Percentiles rank a stretch among this genome's conserved stretches.
These are phyloP conservation scores for Cyclotella kingstonii DNA, from an alignment of 108 stramenopile genomes.

Conservation along the genomic window DNA sequence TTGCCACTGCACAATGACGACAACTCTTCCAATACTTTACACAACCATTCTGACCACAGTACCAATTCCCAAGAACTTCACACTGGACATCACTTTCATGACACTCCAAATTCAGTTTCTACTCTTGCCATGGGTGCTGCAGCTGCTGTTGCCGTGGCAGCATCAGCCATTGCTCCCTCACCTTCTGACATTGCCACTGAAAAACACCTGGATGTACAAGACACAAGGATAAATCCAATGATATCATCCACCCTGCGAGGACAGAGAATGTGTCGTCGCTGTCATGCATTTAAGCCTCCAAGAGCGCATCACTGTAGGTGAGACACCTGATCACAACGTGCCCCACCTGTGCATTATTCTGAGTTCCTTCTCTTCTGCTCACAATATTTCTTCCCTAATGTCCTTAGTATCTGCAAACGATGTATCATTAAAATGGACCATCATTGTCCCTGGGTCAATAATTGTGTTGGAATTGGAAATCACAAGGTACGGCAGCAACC, in stretches of 20 bases:
- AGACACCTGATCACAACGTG: too few species aligned
- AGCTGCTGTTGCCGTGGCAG: conserved; percentile 7
- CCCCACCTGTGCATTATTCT: not conserved
- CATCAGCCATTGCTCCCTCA: not conserved
- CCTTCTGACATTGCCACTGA: conserved; percentile 12
- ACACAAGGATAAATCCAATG: not conserved
- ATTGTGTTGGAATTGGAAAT: conserved; percentile 98
- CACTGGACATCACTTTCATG: too few species aligned
- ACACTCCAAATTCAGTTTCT: too few species aligned
- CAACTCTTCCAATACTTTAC: too few species aligned
- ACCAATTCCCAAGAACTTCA: not conserved
- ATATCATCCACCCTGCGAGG: conserved; percentile 37
- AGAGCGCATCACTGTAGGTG: conserved; percentile 80
- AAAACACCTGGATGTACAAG: too few species aligned
- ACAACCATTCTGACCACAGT: too few species aligned
- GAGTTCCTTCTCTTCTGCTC: conserved; percentile 2
- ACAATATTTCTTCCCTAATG: not conserved
- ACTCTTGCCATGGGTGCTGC: conserved; percentile 3
- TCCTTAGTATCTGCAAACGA: conserved; percentile 71
- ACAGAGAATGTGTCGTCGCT: conserved; percentile 70
- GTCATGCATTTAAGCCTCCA: conserved; percentile 84
- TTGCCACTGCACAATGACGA: too few species aligned
- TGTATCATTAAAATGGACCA: conserved; percentile 95
- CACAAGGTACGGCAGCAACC: conserved; percentile 84
- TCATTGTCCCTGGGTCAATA: conserved; percentile 98